Evolutionary conservation across 768 basidiomycete genomes (phyloP).

Genomic region (Leccinum obscurum): DNA sequence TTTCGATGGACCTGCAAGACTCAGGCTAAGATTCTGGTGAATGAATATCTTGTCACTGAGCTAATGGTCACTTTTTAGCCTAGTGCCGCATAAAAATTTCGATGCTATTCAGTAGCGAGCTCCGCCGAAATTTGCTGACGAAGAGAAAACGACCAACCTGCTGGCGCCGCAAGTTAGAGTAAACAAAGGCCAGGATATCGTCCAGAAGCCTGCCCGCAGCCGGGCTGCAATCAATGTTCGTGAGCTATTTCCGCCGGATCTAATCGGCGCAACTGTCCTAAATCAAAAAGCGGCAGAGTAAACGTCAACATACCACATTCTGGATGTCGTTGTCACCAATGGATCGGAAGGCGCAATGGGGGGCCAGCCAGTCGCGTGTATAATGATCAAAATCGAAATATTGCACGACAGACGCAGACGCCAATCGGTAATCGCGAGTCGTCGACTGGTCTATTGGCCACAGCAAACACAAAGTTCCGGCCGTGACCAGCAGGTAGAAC

Average conservation of each 20-base stretch:
- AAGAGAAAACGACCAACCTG: neutral
- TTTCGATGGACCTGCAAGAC: slow-evolving; percentile 1
- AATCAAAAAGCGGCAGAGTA: slow-evolving; percentile 5
- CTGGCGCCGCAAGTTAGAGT: slow-evolving; percentile 1
- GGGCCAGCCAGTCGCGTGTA: slow-evolving; percentile 1
- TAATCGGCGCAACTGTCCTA: slow-evolving; percentile 23
- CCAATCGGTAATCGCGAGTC: neutral
- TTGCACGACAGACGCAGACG: neutral
- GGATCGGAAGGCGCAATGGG: slow-evolving; percentile 3
- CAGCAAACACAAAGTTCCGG: slow-evolving; percentile 3
- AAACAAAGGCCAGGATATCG: slow-evolving; percentile 8
- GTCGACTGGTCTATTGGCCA: neutral
- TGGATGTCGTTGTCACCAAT: neutral
- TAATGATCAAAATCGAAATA: neutral
- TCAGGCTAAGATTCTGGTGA: neutral
- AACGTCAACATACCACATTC: slow-evolving; percentile 15
- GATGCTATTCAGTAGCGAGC: slow-evolving; percentile 2
- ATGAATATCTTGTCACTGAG: neutral
- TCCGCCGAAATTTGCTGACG: slow-evolving; percentile 1
- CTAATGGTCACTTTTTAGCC: neutral
- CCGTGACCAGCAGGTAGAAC: neutral
- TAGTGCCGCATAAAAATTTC: neutral
- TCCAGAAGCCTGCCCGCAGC: slow-evolving; percentile 1
- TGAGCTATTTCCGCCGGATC: slow-evolving; percentile 28
- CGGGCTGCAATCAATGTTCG: slow-evolving; percentile 10